Conservation (phyloP, 768 basidiomycete genomes). For the Panaeolus cyanescens region DNA sequence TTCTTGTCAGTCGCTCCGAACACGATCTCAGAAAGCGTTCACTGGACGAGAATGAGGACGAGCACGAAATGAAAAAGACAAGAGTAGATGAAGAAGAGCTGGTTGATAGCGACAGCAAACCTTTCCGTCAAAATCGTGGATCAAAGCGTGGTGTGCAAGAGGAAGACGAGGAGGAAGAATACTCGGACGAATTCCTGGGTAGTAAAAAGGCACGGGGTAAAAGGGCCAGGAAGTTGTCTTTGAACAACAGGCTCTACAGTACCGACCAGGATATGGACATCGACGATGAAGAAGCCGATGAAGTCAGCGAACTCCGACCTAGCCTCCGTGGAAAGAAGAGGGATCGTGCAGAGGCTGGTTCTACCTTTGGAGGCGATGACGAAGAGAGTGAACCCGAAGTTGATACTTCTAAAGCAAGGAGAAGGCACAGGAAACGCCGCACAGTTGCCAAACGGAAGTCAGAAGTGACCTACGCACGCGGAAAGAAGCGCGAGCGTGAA, state of each 20-base stretch:
- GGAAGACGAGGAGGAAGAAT: constrained; percentile 44
- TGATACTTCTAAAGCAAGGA: constrained; percentile 42
- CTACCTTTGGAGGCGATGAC: constrained; percentile 68
- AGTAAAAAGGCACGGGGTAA: constrained; percentile 48
- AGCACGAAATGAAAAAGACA: constrained; percentile 51
- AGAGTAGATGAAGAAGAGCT: constrained; percentile 51
- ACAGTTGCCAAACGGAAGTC: constrained; percentile 56
- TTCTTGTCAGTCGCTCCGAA: constrained; percentile 14
- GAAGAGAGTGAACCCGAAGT: constrained; percentile 43
- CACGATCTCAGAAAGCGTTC: constrained; percentile 38
- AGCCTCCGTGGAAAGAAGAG: constrained; percentile 69
- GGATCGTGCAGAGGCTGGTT: constrained; percentile 72
- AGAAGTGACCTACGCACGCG: constrained; percentile 43
- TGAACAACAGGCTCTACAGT: constrained; percentile 13
- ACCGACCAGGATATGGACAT: constrained; percentile 42
- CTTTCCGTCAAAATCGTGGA: constrained; percentile 37
- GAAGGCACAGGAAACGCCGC: constrained; percentile 58
- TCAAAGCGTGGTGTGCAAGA: constrained; percentile 50
- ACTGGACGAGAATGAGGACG: constrained; percentile 44
- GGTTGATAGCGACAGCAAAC: constrained; percentile 50
- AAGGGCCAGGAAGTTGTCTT: constrained; percentile 29
- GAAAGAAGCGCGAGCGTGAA: constrained; percentile 71
- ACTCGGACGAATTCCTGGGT: constrained; percentile 33
- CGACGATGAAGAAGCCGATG: constrained; percentile 45
- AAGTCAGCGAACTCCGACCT: constrained; percentile 37